phyloP scores from a whole-genome alignment of 2,329 filamentous ascomycete species.

The Fusarium sp. region DNA sequence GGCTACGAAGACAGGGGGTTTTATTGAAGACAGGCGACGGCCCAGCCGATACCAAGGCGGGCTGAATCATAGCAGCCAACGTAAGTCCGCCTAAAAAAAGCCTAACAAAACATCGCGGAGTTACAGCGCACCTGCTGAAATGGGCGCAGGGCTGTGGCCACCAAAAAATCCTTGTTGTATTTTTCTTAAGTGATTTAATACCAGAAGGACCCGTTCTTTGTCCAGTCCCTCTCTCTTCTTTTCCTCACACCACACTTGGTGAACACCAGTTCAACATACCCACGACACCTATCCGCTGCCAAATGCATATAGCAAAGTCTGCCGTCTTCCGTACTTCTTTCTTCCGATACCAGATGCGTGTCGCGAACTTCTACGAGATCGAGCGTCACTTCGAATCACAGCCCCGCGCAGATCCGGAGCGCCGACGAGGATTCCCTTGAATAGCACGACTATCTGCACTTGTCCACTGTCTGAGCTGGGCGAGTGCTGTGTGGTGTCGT shows the following conservation, averaged over 20 bases:
- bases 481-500: conserved; percentile 31
- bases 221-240: conserved; percentile 23
- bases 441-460: conserved; percentile 36
- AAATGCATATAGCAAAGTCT: conserved; percentile 65
- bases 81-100: conserved; percentile 29
- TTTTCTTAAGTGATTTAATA: conserved; percentile 25
- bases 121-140: conserved; percentile 20
- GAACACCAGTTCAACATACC: conserved; percentile 30
- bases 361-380: conserved; percentile 56
- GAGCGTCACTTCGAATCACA: conserved; percentile 59
- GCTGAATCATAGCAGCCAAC: conserved; percentile 14
- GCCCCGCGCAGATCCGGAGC: conserved; percentile 65
- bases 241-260: conserved; percentile 42
- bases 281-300: conserved; percentile 41
- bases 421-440: conserved; percentile 63
- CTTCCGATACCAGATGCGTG: conserved; percentile 66
- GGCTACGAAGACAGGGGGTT: conserved; percentile 4
- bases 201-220: conserved; percentile 24
- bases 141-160: conserved; percentile 23
- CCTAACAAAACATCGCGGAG: conserved; percentile 21
- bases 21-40: conserved; percentile 1
- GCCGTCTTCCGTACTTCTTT: conserved; percentile 55
- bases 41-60: conserved; percentile 8
- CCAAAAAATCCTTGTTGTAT: conserved; percentile 29
- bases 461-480: conserved; percentile 18